phyloP scores from a whole-genome alignment of 345 rosid genomes.

The Ceriops decandra region DNA sequence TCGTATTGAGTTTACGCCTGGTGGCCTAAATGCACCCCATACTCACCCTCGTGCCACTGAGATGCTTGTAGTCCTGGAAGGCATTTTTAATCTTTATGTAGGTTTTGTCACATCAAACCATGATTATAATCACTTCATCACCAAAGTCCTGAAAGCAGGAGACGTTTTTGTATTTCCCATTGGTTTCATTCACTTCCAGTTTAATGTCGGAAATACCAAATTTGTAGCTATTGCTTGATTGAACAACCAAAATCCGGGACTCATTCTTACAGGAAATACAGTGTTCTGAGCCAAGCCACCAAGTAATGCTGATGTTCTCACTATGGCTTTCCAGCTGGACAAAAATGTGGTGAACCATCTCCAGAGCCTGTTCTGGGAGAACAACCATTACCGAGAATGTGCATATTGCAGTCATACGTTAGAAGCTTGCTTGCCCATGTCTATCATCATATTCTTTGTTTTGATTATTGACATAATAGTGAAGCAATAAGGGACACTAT shows the following conservation, averaged over 20 bases:
- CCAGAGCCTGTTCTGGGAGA: not conserved
- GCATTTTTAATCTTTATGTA: too few species aligned
- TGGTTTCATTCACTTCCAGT: too few species aligned
- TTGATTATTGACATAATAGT: too few species aligned
- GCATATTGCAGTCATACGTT: not conserved
- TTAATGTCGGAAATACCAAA: not conserved
- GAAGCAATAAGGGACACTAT: too few species aligned
- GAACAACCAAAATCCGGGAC: conserved; percentile 19
- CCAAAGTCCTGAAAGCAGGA: conserved; percentile 2
- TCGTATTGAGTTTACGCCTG: not conserved
- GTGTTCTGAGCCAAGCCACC: conserved; percentile 8
- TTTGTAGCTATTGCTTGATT: conserved; percentile 10
- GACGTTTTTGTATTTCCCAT: conserved; percentile 10
- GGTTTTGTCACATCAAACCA: conserved; percentile 12
- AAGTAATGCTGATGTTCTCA: conserved; percentile 5
- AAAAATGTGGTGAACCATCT: not conserved
- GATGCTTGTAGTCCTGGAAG: not conserved
- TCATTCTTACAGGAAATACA: conserved; percentile 8
- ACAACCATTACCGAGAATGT: not conserved
- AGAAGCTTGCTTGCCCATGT: too few species aligned
- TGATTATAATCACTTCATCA: not conserved
- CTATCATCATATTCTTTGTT: too few species aligned
- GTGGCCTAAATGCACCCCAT: not conserved
- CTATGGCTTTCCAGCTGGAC: conserved; percentile 14
- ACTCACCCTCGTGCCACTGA: conserved; percentile 9